A percentile compares a stretch with the other conserved stretches of the same genome.
Conservation (phyloP, 495 filamentous ascomycete species). For the Aspergillus ostianus region DNA sequence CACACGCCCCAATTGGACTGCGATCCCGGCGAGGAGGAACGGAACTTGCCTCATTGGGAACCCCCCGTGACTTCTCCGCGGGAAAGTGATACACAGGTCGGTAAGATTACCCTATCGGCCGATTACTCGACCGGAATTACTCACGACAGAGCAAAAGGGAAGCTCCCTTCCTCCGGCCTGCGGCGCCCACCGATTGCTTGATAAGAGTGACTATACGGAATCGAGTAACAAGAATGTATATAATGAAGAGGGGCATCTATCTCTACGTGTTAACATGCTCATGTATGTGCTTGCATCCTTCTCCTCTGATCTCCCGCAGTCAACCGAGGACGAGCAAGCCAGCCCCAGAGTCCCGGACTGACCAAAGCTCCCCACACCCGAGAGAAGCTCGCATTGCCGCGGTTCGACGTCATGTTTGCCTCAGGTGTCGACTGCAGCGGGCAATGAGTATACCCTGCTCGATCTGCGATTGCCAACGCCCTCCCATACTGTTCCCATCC, state of each 20-base stretch:
- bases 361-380: constrained; percentile 15
- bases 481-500: no score
- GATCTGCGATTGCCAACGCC: no score
- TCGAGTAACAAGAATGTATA: no score
- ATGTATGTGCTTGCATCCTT: no score
- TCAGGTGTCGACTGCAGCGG: neutral
- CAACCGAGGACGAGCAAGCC: no score
- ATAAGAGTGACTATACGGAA: neutral
- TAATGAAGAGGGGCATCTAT: no score
- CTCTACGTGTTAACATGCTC: no score
- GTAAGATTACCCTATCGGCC: constrained; percentile 3
- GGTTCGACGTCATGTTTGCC: neutral
- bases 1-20: neutral
- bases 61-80: constrained; percentile 32
- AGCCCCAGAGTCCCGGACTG: no score
- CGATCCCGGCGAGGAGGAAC: constrained; percentile 15
- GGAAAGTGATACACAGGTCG: constrained; percentile 18
- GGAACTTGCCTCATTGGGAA: constrained; percentile 13
- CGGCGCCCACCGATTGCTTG: constrained; percentile 1
- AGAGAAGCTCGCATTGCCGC: constrained; percentile 13
- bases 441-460: no score
- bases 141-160: neutral
- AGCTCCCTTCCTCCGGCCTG: neutral
- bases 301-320: no score
- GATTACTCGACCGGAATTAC: constrained; percentile 3